Conservation (phyloP, 2,329 filamentous ascomycete genomes). For the Cryphonectria japonica region DNA sequence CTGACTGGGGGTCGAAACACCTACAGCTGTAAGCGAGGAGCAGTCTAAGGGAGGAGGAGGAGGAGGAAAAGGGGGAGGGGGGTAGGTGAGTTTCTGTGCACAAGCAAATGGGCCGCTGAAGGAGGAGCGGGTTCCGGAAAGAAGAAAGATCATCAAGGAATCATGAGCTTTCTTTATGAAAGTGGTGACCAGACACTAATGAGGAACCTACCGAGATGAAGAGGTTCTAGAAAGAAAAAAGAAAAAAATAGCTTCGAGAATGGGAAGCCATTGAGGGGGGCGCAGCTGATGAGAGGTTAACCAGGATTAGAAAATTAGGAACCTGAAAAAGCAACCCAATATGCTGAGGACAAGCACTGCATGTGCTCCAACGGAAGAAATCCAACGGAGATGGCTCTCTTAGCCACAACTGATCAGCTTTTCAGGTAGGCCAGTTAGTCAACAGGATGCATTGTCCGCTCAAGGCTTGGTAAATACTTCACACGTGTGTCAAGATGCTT, state of each 20-base stretch:
- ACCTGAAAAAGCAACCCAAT: background rate
- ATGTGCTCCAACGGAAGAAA: background rate
- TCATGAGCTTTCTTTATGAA: background rate
- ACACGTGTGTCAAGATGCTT: background rate
- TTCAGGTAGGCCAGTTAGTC: background rate
- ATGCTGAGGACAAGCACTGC: background rate
- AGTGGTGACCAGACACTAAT: background rate
- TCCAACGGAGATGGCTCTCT: background rate
- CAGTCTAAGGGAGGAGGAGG: background rate
- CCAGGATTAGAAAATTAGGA: background rate
- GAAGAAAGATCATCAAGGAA: background rate
- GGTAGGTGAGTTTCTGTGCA: background rate
- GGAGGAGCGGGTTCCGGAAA: background rate
- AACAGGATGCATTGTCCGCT: background rate
- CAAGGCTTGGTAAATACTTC: too few relatives aligned
- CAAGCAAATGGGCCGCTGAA: background rate
- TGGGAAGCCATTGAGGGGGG: background rate
- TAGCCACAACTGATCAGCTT: background rate
- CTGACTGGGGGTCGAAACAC: background rate
- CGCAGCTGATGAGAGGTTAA: background rate
- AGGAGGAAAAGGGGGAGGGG: too few relatives aligned
- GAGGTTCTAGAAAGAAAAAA: background rate
- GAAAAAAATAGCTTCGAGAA: background rate
- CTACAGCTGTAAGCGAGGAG: background rate
- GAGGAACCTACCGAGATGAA: background rate